These are phyloP conservation scores for Neonectria magnoliae DNA, from an alignment of 2,329 filamentous ascomycete species.

Conservation along the genomic window DNA sequence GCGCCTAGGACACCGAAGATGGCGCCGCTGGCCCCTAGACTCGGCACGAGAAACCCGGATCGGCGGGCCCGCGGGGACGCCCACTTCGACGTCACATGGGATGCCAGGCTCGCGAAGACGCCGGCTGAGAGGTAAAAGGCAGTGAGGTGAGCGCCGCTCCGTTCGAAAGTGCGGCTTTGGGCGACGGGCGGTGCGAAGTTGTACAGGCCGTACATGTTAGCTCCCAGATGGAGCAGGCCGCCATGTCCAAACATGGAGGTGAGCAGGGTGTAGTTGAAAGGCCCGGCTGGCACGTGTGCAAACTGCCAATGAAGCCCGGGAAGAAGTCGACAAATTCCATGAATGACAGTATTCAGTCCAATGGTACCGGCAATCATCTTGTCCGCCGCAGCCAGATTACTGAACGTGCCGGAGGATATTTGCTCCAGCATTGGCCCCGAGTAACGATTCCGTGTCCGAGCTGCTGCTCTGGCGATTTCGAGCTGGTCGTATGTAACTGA, in stretches of 20 bases:
- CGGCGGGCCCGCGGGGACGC: neutral
- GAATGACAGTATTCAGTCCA: slow-evolving; percentile 1
- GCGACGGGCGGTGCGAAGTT: slow-evolving; percentile 1
- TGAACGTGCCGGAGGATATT: neutral
- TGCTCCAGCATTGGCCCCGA: neutral
- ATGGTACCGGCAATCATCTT: slow-evolving; percentile 6
- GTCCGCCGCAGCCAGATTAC: neutral
- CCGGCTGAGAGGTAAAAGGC: slow-evolving; percentile 11
- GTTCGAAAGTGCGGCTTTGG: neutral
- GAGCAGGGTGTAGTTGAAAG: neutral
- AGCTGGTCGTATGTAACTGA: neutral
- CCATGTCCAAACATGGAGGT: slow-evolving; percentile 6
- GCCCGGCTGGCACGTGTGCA: neutral
- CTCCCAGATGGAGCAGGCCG: slow-evolving; percentile 1
- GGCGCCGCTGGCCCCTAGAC: slow-evolving; percentile 1
- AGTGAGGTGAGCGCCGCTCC: slow-evolving; percentile 1
- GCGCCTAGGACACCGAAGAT: slow-evolving; percentile 2
- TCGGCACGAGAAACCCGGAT: neutral
- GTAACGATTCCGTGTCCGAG: neutral
- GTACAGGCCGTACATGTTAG: slow-evolving; percentile 14
- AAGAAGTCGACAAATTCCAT: neutral
- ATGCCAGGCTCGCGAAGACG: slow-evolving; percentile 1
- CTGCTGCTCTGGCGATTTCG: neutral
- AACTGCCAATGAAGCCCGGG: neutral
- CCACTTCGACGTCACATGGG: slow-evolving; percentile 4